A percentile compares a stretch with the other conserved stretches of the same genome.
Evolutionary conservation across 306 rosid species (phyloP).

Genomic region (Sechiopsis laciniata): DNA sequence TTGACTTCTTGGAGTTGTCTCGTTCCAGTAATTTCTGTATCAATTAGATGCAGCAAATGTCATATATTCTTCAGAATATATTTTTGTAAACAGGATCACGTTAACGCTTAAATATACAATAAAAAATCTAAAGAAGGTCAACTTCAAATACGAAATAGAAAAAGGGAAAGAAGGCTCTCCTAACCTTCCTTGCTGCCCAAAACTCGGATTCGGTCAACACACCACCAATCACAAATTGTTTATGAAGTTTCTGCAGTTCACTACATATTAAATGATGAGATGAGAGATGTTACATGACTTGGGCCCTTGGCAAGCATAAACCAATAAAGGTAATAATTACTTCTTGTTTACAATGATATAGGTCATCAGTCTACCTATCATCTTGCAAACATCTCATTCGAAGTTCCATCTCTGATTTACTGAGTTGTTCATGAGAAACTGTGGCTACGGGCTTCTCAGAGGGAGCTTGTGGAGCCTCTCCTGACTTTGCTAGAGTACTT

Average conservation of each 20-base stretch:
- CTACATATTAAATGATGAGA: conserved; percentile 37
- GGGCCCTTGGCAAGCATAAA: neutral
- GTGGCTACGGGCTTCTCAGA: conserved; percentile 27
- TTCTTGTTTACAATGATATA: conserved; percentile 5
- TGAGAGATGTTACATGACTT: neutral
- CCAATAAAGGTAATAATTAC: neutral
- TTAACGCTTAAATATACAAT: neutral
- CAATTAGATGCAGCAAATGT: conserved; percentile 18
- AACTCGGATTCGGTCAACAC: conserved; percentile 93
- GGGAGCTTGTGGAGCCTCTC: conserved; percentile 42
- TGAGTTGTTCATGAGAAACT: conserved; percentile 56
- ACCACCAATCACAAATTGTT: conserved; percentile 72
- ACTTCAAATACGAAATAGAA: conserved; percentile 23
- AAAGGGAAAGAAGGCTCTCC: conserved; percentile 16
- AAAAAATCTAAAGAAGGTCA: conserved; percentile 1
- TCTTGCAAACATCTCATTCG: conserved; percentile 80
- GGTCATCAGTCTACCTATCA: conserved; percentile 49
- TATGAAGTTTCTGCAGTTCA: conserved; percentile 83
- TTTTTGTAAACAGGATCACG: conserved; percentile 14
- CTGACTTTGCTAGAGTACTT: conserved; percentile 53
- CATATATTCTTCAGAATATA: conserved; percentile 16
- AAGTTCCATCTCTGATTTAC: conserved; percentile 62
- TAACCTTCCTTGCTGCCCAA: conserved; percentile 93
- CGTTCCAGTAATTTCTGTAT: conserved; percentile 72
- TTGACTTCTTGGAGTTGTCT: conserved; percentile 57